phyloP scores from a whole-genome alignment of 2,329 filamentous ascomycete species.

The Cladophialophora exuberans region DNA sequence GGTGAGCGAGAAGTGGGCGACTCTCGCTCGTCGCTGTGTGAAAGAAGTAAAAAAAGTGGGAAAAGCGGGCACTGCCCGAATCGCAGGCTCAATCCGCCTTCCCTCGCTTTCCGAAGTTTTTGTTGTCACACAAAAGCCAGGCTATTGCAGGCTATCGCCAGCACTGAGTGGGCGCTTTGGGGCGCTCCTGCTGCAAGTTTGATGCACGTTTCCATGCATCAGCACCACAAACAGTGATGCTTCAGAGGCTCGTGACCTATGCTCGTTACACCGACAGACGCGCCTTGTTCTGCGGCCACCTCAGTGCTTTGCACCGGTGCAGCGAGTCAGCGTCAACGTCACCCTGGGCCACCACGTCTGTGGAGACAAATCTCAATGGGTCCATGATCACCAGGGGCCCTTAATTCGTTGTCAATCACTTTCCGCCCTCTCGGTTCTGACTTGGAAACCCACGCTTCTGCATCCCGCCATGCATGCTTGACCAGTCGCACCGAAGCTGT shows the following conservation, averaged over 20 bases:
- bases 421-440: conserved; percentile 14
- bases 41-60: conserved; percentile 9
- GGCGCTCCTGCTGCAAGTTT: conserved; percentile 7
- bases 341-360: no score
- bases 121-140: conserved; percentile 2
- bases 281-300: conserved; percentile 13
- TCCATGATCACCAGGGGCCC: conserved; percentile 23
- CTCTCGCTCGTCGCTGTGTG: not conserved
- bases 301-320: not conserved
- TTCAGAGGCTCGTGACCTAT: conserved; percentile 9
- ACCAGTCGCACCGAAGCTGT: conserved; percentile 17
- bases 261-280: conserved; percentile 18
- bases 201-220: conserved; percentile 9
- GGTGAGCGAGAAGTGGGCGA: conserved; percentile 14
- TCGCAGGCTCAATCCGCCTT: conserved; percentile 1
- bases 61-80: conserved; percentile 10
- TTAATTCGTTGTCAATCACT: conserved; percentile 20
- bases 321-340: conserved; percentile 14
- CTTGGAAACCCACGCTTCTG: conserved; percentile 16
- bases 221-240: not conserved
- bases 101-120: not conserved
- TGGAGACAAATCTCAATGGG: no score
- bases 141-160: not conserved
- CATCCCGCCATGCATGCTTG: conserved; percentile 13
- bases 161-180: conserved; percentile 1